Conservation (phyloP, 139 green algal species). For the Penium margaritaceum region DNA sequence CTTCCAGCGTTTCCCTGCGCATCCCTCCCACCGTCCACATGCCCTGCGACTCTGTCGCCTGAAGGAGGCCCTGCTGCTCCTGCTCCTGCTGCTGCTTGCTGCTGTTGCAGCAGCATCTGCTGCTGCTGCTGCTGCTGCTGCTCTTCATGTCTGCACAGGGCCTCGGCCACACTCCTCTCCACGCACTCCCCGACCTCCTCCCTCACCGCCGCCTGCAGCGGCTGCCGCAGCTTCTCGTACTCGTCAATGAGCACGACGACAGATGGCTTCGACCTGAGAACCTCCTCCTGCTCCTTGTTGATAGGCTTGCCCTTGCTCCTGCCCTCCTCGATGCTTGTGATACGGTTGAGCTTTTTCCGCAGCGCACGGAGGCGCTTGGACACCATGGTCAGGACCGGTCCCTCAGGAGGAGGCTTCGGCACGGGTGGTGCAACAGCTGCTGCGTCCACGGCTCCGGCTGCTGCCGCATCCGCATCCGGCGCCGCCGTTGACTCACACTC, state of each 20-base stretch:
- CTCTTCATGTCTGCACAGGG: neutral
- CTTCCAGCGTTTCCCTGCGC: neutral
- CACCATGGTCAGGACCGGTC: constrained; percentile 20
- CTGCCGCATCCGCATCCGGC: too few relatives aligned
- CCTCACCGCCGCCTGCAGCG: neutral
- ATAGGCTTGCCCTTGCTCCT: constrained; percentile 13
- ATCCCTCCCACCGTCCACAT: neutral
- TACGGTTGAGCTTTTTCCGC: constrained; percentile 18
- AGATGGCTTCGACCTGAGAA: constrained; percentile 9
- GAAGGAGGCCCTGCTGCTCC: neutral
- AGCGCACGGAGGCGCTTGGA: constrained; percentile 17
- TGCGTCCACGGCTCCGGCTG: too few relatives aligned
- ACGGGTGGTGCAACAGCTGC: too few relatives aligned
- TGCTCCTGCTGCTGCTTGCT: neutral
- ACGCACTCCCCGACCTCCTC: constrained; percentile 6
- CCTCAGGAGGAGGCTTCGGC: too few relatives aligned
- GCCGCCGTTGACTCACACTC: too few relatives aligned
- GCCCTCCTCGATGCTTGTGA: constrained; percentile 7
- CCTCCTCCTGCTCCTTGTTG: constrained; percentile 27
- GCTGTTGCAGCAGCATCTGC: neutral
- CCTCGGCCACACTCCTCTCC: neutral
- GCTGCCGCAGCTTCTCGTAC: constrained; percentile 20
- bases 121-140: constrained; percentile 5
- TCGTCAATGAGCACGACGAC: constrained; percentile 22
- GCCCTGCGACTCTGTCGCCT: too few relatives aligned